These are phyloP conservation scores for Thelephora aurantiotincta DNA, from an alignment of 768 basidiomycete species.

Conservation along the genomic window DNA sequence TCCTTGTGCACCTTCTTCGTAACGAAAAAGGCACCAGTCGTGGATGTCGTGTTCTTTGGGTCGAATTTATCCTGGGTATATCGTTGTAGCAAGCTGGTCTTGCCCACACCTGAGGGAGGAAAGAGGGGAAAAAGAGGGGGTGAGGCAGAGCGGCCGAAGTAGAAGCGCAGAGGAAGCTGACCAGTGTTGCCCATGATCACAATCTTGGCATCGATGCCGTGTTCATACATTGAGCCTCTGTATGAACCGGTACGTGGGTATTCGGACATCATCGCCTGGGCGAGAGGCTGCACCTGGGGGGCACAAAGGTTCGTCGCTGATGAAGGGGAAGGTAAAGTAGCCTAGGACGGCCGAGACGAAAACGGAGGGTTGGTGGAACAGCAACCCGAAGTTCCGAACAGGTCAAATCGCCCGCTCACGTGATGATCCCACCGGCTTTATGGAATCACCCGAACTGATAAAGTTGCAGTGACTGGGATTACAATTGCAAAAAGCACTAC, in stretches of 20 bases:
- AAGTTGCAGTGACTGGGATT: too few species aligned
- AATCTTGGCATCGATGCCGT: slow-evolving; percentile 87
- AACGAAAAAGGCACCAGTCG: slow-evolving; percentile 87
- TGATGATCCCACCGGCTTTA: slow-evolving; percentile 1
- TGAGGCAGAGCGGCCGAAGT: not conserved
- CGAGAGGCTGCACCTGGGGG: slow-evolving; percentile 17
- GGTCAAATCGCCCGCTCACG: slow-evolving; percentile 1
- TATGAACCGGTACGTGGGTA: slow-evolving; percentile 53
- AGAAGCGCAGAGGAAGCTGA: slow-evolving; percentile 13
- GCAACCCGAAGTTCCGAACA: too few species aligned
- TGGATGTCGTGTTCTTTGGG: slow-evolving; percentile 78
- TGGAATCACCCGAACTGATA: too few species aligned
- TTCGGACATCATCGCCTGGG: slow-evolving; percentile 33
- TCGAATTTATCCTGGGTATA: slow-evolving; percentile 88
- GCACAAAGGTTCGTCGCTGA: slow-evolving; percentile 33
- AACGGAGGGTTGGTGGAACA: slow-evolving; percentile 15
- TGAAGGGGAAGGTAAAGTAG: slow-evolving; percentile 17
- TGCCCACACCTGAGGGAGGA: slow-evolving; percentile 58
- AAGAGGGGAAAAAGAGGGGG: not conserved
- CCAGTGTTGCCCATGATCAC: slow-evolving; percentile 84
- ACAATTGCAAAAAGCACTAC: not conserved
- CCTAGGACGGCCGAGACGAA: slow-evolving; percentile 17
- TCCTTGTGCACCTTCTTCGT: slow-evolving; percentile 84
- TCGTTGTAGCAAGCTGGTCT: slow-evolving; percentile 81
- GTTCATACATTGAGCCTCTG: slow-evolving; percentile 55